Conservation (phyloP, 2,329 filamentous ascomycete genomes). For the Plectosphaerella sp. region DNA sequence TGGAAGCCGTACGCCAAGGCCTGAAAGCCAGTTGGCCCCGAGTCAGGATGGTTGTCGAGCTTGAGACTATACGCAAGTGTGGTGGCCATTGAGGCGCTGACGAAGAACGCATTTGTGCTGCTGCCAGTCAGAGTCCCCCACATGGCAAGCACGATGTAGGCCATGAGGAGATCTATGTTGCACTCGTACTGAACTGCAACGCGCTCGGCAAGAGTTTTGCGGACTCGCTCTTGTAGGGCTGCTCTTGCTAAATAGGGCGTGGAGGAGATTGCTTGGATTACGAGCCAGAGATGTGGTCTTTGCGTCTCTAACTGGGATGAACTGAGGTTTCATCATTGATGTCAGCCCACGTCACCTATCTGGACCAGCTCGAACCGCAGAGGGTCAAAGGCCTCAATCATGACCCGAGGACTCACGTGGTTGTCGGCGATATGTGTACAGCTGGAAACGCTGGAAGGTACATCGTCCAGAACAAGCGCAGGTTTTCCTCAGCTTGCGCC, state of each 20-base stretch:
- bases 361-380: not conserved
- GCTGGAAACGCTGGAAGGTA: not conserved
- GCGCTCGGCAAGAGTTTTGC: not conserved
- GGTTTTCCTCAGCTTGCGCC: not conserved
- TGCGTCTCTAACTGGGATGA: not conserved
- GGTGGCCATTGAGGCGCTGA: not conserved
- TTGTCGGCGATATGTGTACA: not conserved
- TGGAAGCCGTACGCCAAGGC: not conserved
- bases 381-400: not conserved
- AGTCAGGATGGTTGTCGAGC: not conserved
- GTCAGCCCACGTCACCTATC: not conserved
- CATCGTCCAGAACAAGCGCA: not conserved
- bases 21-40: not conserved
- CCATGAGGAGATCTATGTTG: not conserved
- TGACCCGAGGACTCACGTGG: not conserved
- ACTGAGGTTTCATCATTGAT: not conserved
- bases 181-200: not conserved
- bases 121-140: not conserved
- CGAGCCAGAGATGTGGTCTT: conserved; percentile 1
- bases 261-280: not conserved
- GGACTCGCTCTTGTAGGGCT: not conserved
- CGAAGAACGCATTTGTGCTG: not conserved
- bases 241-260: not conserved
- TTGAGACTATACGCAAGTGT: not conserved
- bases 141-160: not conserved